Evolutionary conservation across 495 filamentous ascomycete genomes (phyloP), one percentile per base, ranked within the genome.

Genomic region (Parachaetomium inaequale): DNA sequence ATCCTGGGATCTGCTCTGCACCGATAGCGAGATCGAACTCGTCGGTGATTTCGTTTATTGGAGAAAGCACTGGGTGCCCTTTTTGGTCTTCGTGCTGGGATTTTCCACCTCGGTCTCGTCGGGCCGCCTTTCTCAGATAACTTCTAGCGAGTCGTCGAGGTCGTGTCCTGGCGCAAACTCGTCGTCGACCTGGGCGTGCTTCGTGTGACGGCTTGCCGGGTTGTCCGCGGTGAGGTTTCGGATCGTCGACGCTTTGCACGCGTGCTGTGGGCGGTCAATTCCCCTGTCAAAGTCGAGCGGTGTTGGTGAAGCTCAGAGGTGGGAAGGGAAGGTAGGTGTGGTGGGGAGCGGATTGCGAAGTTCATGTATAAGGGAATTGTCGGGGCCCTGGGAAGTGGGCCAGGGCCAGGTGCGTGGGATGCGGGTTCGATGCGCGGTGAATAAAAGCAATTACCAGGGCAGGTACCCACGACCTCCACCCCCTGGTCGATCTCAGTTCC

Each of bases 1-100:
- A 70, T 68, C 69, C 64, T 38, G 8, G 56, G 68, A 68, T 71
- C 70, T 65, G 70, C 70, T 68, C 68, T 72, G 63, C 72, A 64
- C 72, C 70, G 57, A 69, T 28, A 55, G 67, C 56, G 67, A 47
- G 46, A 40, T 62, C 14, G 62, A 49, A 29, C 42, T 36, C 50
- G 23, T 5, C 38, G 19, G 58, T 4, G 29, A 10, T 17, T 46
- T 17, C 38, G 50, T 17, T 47, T 61, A 46, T 59, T 19, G 23
- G 21, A 15, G 42, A 3, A 19, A 14, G 10, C 12, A 14, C 4
- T 23, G 32, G 29, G 34, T 10, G n/a, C 17, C 4, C 23, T 34
- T 57, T 31, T 43, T 10, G 21, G 23, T 49, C 45, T 49, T 1
- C 3, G 2, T 23, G 29, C 19, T 12, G n/a, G 8, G 19, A 15